phyloP scores from a whole-genome alignment of 305 asterid species.

The Rubia peregrina region DNA sequence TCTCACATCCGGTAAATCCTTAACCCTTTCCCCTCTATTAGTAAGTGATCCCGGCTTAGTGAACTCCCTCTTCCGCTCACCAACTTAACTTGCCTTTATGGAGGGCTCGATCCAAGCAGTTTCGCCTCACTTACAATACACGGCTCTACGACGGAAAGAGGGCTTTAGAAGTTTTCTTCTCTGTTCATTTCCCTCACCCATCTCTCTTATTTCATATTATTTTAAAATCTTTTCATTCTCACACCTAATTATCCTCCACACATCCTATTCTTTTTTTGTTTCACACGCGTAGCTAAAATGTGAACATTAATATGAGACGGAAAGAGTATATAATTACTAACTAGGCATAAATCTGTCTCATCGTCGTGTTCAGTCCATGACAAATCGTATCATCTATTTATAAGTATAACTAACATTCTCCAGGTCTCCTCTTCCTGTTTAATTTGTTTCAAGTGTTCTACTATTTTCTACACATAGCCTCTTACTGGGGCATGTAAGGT shows the following conservation, averaged over 20 bases:
- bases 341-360: not conserved
- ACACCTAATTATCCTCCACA: not conserved
- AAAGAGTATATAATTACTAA: not conserved
- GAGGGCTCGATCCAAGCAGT: too few relatives aligned
- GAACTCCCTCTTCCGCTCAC: too few relatives aligned
- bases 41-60: too few relatives aligned
- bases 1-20: too few relatives aligned
- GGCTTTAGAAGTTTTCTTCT: too few relatives aligned
- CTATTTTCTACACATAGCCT: not conserved
- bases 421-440: not conserved
- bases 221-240: not conserved
- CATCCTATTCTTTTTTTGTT: not conserved
- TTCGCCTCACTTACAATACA: too few relatives aligned
- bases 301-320: not conserved
- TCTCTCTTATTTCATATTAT: not conserved
- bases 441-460: not conserved
- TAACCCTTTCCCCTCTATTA: too few relatives aligned
- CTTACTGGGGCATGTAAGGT: not conserved
- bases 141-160: too few relatives aligned
- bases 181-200: not conserved
- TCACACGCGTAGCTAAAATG: not conserved
- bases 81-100: too few relatives aligned
- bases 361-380: not conserved
- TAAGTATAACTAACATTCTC: not conserved
- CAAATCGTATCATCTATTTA: not conserved